phyloP scores from a whole-genome alignment of 768 basidiomycete species.

The Guyanaporus albipodus region DNA sequence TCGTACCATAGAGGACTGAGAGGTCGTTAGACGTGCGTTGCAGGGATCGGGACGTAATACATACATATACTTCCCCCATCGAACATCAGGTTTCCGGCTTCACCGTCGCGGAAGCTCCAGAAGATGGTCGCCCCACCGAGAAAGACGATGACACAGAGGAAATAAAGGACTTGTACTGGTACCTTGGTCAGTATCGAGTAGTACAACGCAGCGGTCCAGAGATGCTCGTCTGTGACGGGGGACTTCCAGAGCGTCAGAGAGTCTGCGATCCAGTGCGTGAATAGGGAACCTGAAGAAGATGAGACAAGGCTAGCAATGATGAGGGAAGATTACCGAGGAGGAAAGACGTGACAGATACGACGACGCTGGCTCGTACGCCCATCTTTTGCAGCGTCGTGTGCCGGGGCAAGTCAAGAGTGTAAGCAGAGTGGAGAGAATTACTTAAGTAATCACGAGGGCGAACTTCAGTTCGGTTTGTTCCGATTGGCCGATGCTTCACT shows the following conservation, averaged over 20 bases:
- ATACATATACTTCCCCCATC: conserved; percentile 85
- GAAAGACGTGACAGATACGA: conserved; percentile 76
- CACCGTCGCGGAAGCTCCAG: conserved; percentile 73
- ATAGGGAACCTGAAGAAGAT: conserved; percentile 56
- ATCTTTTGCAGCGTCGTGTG: conserved; percentile 34
- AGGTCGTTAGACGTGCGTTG: neutral
- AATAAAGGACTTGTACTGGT: conserved; percentile 52
- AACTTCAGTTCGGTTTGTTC: no score
- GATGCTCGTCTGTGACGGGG: conserved; percentile 76
- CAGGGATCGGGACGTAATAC: conserved; percentile 26
- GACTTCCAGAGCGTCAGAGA: conserved; percentile 87
- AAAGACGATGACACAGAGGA: conserved; percentile 51
- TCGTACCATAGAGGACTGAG: conserved; percentile 71
- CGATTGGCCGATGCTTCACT: conserved; percentile 4
- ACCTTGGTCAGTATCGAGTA: conserved; percentile 74
- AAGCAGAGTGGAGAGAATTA: no score
- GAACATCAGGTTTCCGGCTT: conserved; percentile 86
- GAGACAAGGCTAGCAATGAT: neutral
- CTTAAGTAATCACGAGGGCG: no score
- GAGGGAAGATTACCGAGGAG: conserved; percentile 53
- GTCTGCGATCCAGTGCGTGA: conserved; percentile 93
- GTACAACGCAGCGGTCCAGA: conserved; percentile 81
- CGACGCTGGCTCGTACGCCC: conserved; percentile 70
- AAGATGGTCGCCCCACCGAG: conserved; percentile 66
- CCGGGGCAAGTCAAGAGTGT: neutral